A percentile compares a stretch with the other conserved stretches of the same genome.
These are phyloP conservation scores for Didymella exigua DNA, from an alignment of 2,329 filamentous ascomycete genomes.

Conservation along the genomic window DNA sequence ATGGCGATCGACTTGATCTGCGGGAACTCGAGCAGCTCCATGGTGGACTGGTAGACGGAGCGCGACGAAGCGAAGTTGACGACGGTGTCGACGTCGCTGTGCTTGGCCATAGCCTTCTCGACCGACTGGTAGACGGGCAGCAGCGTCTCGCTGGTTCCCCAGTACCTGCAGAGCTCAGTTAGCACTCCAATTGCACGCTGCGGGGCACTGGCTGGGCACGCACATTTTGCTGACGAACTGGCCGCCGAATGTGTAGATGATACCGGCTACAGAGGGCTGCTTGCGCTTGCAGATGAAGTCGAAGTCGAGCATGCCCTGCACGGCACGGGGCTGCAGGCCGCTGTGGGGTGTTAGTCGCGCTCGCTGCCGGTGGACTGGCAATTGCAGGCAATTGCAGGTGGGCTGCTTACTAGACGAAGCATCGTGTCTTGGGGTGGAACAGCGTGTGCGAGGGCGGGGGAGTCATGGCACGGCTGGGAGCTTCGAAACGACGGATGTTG, in stretches of 20 bases:
- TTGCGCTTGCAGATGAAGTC: constrained; percentile 99
- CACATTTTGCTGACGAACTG: constrained; percentile 99
- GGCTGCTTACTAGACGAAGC: constrained; percentile 85
- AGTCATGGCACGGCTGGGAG: constrained; percentile 89
- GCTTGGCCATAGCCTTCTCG: constrained; percentile 91
- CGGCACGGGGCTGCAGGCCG: constrained; percentile 87
- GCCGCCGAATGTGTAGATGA: constrained; percentile 99
- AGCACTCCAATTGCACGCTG: constrained; percentile 17
- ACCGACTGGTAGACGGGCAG: constrained; percentile 97
- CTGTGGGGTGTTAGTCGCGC: constrained; percentile 49
- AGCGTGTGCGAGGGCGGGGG: constrained; percentile 86
- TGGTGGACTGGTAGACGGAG: constrained; percentile 96
- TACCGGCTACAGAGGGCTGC: constrained; percentile 94
- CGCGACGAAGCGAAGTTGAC: constrained; percentile 99
- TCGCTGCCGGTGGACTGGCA: background rate
- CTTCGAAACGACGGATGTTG: constrained; percentile 96
- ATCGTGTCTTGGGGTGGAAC: constrained; percentile 99
- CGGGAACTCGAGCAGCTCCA: constrained; percentile 96
- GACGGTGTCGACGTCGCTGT: constrained; percentile 94
- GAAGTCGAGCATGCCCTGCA: constrained; percentile 81
- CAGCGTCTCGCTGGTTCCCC: constrained; percentile 98
- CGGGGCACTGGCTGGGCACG: constrained; percentile 38
- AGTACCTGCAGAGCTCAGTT: constrained; percentile 67
- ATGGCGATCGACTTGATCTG: constrained; percentile 99
- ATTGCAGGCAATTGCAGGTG: constrained; percentile 8